Conservation (phyloP, 208 protist species). For the Naegleria fowleri region DNA sequence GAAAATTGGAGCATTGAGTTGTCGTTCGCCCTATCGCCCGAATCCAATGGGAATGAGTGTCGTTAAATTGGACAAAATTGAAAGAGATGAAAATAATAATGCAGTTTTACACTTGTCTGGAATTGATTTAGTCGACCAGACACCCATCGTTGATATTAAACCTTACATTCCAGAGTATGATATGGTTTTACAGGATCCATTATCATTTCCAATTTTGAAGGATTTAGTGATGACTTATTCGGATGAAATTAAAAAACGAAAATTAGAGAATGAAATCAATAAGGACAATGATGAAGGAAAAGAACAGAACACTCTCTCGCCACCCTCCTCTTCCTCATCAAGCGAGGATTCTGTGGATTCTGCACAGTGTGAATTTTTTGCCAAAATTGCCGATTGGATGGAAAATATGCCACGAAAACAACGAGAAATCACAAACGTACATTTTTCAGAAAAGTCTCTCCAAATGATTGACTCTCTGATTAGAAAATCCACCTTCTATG, state of each 20-base stretch:
- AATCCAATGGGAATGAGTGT: constrained; percentile 50
- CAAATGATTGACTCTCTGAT: neutral
- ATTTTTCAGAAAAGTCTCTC: neutral
- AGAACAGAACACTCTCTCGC: too few relatives aligned
- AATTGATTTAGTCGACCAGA: constrained; percentile 55
- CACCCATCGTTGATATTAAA: constrained; percentile 62
- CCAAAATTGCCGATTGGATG: constrained; percentile 6
- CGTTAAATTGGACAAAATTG: constrained; percentile 43
- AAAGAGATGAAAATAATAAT: neutral
- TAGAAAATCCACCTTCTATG: neutral
- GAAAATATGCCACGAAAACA: constrained; percentile 9
- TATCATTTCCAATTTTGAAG: neutral
- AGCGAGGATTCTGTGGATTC: neutral
- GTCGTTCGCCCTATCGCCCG: constrained; percentile 51
- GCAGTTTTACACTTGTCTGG: constrained; percentile 43
- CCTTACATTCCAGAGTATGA: constrained; percentile 49
- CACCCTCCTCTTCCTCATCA: neutral
- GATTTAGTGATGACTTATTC: neutral
- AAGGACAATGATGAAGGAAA: too few relatives aligned
- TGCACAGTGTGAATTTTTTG: neutral
- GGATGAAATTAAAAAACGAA: neutral
- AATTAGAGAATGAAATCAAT: neutral
- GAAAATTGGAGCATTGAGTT: constrained; percentile 50
- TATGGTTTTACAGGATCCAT: neutral
- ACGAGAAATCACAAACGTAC: neutral